Evolutionary conservation across 73 alveolate genomes (phyloP).

Genomic region (Paramecium primaurelia): DNA sequence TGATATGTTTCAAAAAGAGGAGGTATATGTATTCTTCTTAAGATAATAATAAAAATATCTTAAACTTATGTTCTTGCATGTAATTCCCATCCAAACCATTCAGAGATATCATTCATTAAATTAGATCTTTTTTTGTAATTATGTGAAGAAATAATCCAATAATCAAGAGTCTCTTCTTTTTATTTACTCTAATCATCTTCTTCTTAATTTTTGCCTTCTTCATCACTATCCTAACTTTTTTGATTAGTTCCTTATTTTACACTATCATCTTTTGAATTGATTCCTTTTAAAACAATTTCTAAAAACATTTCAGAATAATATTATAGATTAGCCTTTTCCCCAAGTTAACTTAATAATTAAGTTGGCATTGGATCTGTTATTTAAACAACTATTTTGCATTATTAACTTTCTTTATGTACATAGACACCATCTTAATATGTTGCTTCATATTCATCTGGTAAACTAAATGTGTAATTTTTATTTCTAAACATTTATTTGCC

Average conservation of each 20-base stretch:
- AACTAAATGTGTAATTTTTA: background rate
- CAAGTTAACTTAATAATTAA: background rate
- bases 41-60: conserved; percentile 23
- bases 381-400: background rate
- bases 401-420: background rate
- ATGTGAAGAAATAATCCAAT: conserved; percentile 18
- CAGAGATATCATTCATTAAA: conserved; percentile 28
- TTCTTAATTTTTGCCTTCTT: background rate
- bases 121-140: conserved; percentile 10
- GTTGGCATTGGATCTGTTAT: conserved; percentile 1
- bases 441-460: background rate
- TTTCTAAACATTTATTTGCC: background rate
- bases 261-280: background rate
- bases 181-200: background rate
- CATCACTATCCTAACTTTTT: background rate
- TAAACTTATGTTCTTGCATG: conserved; percentile 32
- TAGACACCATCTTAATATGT: conserved; percentile 39
- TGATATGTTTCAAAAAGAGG: conserved; percentile 29
- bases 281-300: background rate
- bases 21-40: conserved; percentile 16
- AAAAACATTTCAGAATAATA: conserved; percentile 36
- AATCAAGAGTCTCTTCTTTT: background rate
- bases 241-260: background rate
- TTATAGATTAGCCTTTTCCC: conserved; percentile 2
- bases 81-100: conserved; percentile 43